phyloP scores from a whole-genome alignment of 2,329 filamentous ascomycete species.

The Colletotrichum sansevieriae region DNA sequence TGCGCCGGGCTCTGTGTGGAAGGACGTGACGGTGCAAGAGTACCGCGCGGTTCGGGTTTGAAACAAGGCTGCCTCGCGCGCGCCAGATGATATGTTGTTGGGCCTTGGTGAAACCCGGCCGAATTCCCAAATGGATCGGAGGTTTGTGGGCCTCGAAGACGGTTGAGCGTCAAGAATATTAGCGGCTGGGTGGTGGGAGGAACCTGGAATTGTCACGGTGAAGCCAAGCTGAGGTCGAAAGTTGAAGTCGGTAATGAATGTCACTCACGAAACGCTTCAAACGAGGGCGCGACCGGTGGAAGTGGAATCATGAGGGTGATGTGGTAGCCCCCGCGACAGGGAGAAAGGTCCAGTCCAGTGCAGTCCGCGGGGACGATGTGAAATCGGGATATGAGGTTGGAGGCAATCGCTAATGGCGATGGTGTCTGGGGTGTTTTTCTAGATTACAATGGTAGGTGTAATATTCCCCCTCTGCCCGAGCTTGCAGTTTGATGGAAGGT shows the following conservation, averaged over 20 bases:
- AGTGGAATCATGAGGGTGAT: not conserved
- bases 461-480: constrained; percentile 9
- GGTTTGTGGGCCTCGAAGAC: not conserved
- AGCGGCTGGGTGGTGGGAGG: not conserved
- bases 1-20: not conserved
- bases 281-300: not conserved
- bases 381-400: not conserved
- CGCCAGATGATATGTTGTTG: constrained; percentile 6
- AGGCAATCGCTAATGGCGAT: not conserved
- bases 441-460: not conserved
- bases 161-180: not conserved
- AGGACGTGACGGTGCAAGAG: not conserved
- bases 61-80: constrained; percentile 30
- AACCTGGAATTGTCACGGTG: not conserved
- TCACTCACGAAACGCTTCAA: constrained; percentile 2
- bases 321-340: constrained; percentile 2
- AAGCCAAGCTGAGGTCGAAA: not conserved
- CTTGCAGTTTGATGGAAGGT: not conserved
- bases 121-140: constrained; percentile 6
- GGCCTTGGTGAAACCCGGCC: constrained; percentile 18
- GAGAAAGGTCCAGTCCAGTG: not conserved
- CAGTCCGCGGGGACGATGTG: not conserved
- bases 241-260: not conserved
- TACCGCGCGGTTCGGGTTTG: constrained; percentile 18
- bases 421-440: not conserved